These are phyloP conservation scores for Cymbopogon citratus DNA, from an alignment of 176 grass and related monocot species.

Conservation along the genomic window DNA sequence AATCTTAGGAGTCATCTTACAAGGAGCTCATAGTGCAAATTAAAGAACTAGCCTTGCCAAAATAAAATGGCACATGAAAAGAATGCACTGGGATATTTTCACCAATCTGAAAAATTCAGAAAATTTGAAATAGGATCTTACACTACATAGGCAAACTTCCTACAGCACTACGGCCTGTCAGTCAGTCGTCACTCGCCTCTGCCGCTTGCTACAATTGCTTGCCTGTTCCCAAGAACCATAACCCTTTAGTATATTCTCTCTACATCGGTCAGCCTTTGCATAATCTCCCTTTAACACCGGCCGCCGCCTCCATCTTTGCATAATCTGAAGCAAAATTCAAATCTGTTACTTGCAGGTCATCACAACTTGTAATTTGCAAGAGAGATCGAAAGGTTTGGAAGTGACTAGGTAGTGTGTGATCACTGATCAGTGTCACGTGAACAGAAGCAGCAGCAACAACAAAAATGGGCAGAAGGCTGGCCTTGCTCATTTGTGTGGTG, in stretches of 20 bases:
- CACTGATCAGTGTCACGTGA: not conserved
- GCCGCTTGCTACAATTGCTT: not conserved
- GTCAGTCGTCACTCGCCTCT: conserved; percentile 8
- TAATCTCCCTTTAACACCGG: not conserved
- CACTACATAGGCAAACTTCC: not conserved
- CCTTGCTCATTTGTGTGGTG: conserved; percentile 7
- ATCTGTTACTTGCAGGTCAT: not conserved
- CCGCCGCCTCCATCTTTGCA: not conserved
- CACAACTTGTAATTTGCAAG: not conserved
- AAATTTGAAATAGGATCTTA: not conserved
- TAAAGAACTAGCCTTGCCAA: no score
- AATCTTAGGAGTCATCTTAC: no score
- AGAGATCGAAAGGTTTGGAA: not conserved
- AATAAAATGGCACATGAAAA: no score
- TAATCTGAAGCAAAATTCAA: not conserved
- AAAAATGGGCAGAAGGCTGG: not conserved
- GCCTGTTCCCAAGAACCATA: not conserved
- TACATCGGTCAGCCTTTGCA: not conserved
- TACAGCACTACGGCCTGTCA: not conserved
- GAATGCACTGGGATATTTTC: no score
- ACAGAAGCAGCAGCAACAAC: not conserved
- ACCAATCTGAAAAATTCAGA: no score
- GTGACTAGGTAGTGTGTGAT: not conserved
- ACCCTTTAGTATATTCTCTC: not conserved
- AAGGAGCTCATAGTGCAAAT: no score